These are phyloP conservation scores for Aegilops speltoides DNA, from an alignment of 176 grass and related monocot species.

Conservation along the genomic window DNA sequence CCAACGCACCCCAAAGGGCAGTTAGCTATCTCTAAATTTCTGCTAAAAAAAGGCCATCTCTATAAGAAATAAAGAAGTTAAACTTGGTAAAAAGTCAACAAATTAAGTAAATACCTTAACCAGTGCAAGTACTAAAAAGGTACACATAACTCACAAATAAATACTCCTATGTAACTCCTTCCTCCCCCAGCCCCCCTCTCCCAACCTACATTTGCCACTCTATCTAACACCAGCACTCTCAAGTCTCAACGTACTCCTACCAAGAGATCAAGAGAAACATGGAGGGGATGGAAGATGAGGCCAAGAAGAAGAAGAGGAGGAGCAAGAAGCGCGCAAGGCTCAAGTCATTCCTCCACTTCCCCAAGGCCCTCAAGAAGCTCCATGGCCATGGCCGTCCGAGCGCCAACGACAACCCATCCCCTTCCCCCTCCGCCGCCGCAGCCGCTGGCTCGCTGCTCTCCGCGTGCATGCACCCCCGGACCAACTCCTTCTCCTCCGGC, in stretches of 20 bases:
- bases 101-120: not conserved
- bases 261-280: not conserved
- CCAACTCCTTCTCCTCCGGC: slow-evolving; percentile 26
- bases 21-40: not conserved
- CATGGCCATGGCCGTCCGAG: not conserved
- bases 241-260: not conserved
- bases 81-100: not conserved
- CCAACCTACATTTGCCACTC: not conserved
- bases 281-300: not conserved
- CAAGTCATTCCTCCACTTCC: not conserved
- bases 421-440: not conserved
- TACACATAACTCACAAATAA: not conserved
- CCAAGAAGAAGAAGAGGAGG: not conserved
- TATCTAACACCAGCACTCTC: not conserved
- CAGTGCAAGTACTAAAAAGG: not conserved
- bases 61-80: not conserved
- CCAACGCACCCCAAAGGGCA: not conserved
- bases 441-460: slow-evolving; percentile 18
- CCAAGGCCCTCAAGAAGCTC: slow-evolving; percentile 18
- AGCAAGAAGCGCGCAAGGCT: slow-evolving; percentile 3
- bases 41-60: no score
- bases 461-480: slow-evolving; percentile 44
- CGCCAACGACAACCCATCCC: not conserved
- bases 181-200: not conserved
- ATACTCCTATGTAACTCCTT: not conserved